A percentile compares a stretch with the other conserved stretches of the same genome.
Conservation (phyloP, 352 stramenopile species). For the Globisporangium camurandrum region DNA sequence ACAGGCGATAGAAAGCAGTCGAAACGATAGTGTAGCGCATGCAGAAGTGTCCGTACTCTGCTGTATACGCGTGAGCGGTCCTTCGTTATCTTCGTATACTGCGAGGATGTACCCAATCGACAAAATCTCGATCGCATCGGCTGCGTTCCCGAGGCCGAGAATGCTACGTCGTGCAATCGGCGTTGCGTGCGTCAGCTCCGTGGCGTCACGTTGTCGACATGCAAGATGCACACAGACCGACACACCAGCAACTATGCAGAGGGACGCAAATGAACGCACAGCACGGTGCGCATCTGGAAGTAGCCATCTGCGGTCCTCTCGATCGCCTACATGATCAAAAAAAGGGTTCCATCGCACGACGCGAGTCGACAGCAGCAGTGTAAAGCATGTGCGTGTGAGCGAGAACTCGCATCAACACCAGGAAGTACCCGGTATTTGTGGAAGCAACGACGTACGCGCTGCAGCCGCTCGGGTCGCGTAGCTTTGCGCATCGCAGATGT, state of each 20-base stretch:
- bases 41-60: slow-evolving; percentile 29
- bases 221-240: too few relatives aligned
- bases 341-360: background rate
- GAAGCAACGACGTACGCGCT: slow-evolving; percentile 4
- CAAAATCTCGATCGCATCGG: slow-evolving; percentile 88
- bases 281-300: slow-evolving; percentile 59
- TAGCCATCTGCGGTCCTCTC: slow-evolving; percentile 46
- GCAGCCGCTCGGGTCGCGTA: slow-evolving; percentile 10
- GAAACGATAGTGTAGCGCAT: background rate
- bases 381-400: too few relatives aligned
- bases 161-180: slow-evolving; percentile 30
- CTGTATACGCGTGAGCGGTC: slow-evolving; percentile 32
- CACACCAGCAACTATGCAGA: background rate
- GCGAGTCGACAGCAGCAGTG: background rate
- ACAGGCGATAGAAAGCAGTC: background rate
- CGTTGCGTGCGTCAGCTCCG: background rate
- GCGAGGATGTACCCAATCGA: slow-evolving; percentile 88
- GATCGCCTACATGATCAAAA: slow-evolving; percentile 25
- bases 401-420: background rate
- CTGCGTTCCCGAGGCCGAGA: slow-evolving; percentile 77
- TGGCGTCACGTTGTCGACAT: background rate
- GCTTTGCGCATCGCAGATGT: background rate
- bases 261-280: slow-evolving; percentile 23
- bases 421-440: background rate
- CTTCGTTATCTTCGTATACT: slow-evolving; percentile 73